Evolutionary conservation across 2,329 filamentous ascomycete genomes (phyloP).

Genomic region (Trichophaea hybrida): DNA sequence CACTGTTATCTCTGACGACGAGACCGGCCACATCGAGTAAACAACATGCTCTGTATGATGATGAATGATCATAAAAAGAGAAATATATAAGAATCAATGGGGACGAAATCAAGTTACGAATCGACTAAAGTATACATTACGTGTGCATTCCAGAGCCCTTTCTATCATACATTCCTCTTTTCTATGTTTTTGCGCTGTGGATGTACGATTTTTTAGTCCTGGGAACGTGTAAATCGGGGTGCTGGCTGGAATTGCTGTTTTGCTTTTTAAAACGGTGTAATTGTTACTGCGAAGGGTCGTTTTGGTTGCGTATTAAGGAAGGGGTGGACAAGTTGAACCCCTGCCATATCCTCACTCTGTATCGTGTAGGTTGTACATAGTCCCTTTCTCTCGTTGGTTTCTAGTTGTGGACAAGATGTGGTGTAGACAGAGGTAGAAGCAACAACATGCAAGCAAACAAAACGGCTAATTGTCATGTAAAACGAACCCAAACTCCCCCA

Average conservation of each 20-base stretch:
- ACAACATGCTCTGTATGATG: neutral
- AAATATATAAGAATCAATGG: neutral
- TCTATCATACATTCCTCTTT: neutral
- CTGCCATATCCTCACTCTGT: neutral
- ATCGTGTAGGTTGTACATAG: neutral
- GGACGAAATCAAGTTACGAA: neutral
- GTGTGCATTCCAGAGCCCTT: neutral
- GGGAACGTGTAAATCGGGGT: neutral
- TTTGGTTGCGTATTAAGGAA: no score
- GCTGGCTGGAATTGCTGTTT: neutral
- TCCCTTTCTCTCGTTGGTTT: neutral
- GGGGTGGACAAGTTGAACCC: no score
- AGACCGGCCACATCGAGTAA: neutral
- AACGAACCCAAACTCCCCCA: neutral
- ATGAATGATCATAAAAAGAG: neutral
- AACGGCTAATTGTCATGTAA: neutral
- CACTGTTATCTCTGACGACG: slow-evolving; percentile 1
- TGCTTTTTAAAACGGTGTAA: neutral
- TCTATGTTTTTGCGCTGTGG: neutral
- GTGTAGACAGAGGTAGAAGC: neutral
- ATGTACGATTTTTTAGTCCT: neutral
- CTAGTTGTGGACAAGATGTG: neutral
- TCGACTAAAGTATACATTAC: neutral
- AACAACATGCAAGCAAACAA: neutral
- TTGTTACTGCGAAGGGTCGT: no score